These are phyloP conservation scores for Penicillium capsulatum DNA, from an alignment of 2,329 filamentous ascomycete species.

Conservation along the genomic window DNA sequence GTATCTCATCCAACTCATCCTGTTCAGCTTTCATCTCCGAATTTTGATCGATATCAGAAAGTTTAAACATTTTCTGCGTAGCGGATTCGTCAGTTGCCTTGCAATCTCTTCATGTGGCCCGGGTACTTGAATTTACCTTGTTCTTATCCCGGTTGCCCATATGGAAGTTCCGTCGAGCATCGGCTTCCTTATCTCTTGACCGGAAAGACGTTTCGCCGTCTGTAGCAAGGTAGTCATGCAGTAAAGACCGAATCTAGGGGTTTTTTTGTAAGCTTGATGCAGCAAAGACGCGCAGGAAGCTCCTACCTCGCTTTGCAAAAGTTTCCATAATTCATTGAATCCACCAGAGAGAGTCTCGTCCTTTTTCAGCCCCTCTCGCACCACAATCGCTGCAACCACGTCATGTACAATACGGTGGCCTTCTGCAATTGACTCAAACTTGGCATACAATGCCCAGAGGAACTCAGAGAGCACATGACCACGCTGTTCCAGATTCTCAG, in stretches of 20 bases:
- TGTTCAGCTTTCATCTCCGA: conserved; percentile 76
- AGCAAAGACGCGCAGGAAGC: conserved; percentile 1
- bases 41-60: conserved; percentile 78
- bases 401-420: conserved; percentile 92
- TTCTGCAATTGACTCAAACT: conserved; percentile 95
- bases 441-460: conserved; percentile 86
- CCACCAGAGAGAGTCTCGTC: conserved; percentile 71
- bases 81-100: conserved; percentile 1
- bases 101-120: not conserved
- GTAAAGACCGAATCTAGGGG: conserved; percentile 74
- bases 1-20: conserved; percentile 83
- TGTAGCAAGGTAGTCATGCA: conserved; percentile 94
- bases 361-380: conserved; percentile 65
- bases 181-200: conserved; percentile 48
- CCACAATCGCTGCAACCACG: conserved; percentile 78
- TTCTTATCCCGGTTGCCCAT: conserved; percentile 47
- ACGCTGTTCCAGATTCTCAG: conserved; percentile 69
- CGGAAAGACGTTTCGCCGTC: conserved; percentile 69
- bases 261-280: not conserved
- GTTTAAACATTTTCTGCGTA: conserved; percentile 64
- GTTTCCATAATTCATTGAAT: conserved; percentile 95
- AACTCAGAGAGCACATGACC: conserved; percentile 87
- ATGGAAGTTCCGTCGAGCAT: conserved; percentile 51
- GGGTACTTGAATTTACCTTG: conserved; percentile 34
- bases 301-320: conserved; percentile 81